phyloP scores from a whole-genome alignment of 83 land plant species.

The Picea mariana region DNA sequence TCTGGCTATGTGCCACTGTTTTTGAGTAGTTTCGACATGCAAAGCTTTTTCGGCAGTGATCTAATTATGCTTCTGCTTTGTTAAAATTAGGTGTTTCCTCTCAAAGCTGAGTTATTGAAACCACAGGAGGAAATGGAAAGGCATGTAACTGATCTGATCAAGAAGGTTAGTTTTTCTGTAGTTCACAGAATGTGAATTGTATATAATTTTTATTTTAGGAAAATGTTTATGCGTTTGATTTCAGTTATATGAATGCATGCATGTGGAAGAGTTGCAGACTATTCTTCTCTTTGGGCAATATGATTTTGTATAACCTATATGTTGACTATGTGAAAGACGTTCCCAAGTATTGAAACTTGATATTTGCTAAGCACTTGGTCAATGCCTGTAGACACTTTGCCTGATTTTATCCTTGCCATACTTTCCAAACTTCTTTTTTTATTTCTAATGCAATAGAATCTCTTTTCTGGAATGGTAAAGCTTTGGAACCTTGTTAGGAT shows the following conservation, averaged over 20 bases:
- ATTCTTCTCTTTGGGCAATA: no score
- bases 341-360: no score
- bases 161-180: slow-evolving; percentile 53
- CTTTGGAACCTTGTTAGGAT: no score
- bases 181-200: no score
- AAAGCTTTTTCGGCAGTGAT: no score
- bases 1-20: no score
- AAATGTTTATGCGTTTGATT: background rate
- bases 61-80: background rate
- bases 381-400: background rate
- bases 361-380: background rate
- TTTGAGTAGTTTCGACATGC: no score
- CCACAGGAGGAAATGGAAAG: slow-evolving; percentile 98
- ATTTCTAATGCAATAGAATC: no score
- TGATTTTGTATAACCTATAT: no score
- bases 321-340: background rate
- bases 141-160: slow-evolving; percentile 89
- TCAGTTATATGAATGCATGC: background rate
- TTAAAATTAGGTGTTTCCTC: slow-evolving; percentile 79
- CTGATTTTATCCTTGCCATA: background rate
- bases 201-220: background rate
- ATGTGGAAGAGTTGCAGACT: no score
- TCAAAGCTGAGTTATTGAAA: slow-evolving; percentile 83
- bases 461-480: no score
- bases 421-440: no score